Evolutionary conservation across 164 flowering plant genomes (phyloP), one percentile per base, ranked within the genome.

Genomic region (Euptelea pleiosperma): DNA sequence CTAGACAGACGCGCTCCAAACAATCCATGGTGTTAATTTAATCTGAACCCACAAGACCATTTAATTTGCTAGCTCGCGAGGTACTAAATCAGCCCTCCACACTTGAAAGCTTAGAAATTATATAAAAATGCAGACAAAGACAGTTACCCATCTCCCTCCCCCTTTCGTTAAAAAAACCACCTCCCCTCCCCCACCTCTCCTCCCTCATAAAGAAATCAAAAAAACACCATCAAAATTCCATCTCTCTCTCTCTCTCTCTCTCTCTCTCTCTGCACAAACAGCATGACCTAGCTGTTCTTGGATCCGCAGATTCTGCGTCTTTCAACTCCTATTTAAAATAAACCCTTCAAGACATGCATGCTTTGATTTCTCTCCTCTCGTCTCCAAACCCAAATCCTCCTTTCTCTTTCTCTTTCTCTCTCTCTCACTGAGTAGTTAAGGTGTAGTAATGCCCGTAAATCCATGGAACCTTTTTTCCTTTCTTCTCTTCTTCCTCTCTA

Each of bases 281-380:
- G 74, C 80, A 83, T 84, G 92, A 86, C 85, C 76, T 73, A 82
- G 87, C 85, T 82, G 85, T 82, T 82, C 89, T 83, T 77, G 87
- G 96, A 87, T 85, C 96, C 84, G 76, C 79, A 79, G 87, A 83
- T 80, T 80, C 83, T 75, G 83, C 84, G 83, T 72, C 71, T 74
- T 61, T 60, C 22, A 41, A 40, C 9, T 59, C 40, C 26, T 39
- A 58, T 61, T 53, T 54, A 61, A 67, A 52, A 52, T 25, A 62
- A 22, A 26, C 61, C 72, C 78, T 69, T 67, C 75, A 73, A 76
- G 73, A 81, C 87, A 85, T n/a, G n/a, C n/a, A n/a, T 85, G 87
- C 65, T 81, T 78, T 79, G 70, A 73, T 68, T 76, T 52, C 73
- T 64, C 73, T 45, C 64, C 26, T n/a, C n/a, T 52, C 44, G 3